Base-by-base conservation (phyloP, 805 yeast species). In the Starmerella stigmatis region DNA sequence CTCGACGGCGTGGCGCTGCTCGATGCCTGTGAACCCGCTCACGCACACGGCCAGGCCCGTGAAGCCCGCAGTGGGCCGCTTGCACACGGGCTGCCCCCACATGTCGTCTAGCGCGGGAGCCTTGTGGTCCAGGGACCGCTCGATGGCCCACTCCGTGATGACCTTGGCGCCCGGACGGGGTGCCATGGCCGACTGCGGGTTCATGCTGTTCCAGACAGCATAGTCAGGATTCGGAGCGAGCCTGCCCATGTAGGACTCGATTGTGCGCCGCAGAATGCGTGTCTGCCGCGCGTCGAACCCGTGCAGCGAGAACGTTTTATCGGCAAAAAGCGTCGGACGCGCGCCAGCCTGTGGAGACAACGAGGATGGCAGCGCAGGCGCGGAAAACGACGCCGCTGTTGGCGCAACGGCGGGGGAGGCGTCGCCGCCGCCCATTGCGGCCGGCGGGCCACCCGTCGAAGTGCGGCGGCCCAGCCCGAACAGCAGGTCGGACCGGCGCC, bases 101-200 rank as follows among this genome's bases (percentile, higher is more conserved):
- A 65, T 59, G 57, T 81, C 94, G 27, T 60, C 55, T 5, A 57
- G 45, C 13, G 64, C 61, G 6, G 74, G 53, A 36, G 62, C 59
- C 35, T 73, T 70, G 53, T 77, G 77, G 61, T 72, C 79, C 19
- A 84, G 66, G 20, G 82, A 74, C 47, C 94, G 65, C 61, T 85
- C 95, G 11, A 86, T 63, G 52, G 79, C 79, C 82, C 89, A 84
- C 60, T 86, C 94, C 0, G 94, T 84, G 2, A 77, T 73, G 0
- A 78, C 50, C 15, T 57, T 56, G 3, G 57, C 52, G 3, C 59
- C 19, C 29, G 23, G 2, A 3, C 5, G 13, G 4, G 13, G 34
- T 11, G 16, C 20, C 16, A 12, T 3, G 29, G 26, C 50, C 19
- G 15, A 50, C 53, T 53, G 37, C 8, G 57, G 53, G 12, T 16